Percentiles rank a stretch among this genome's conserved stretches.
Conservation (phyloP, 129 eudicot species). For the Centaurea solstitialis region DNA sequence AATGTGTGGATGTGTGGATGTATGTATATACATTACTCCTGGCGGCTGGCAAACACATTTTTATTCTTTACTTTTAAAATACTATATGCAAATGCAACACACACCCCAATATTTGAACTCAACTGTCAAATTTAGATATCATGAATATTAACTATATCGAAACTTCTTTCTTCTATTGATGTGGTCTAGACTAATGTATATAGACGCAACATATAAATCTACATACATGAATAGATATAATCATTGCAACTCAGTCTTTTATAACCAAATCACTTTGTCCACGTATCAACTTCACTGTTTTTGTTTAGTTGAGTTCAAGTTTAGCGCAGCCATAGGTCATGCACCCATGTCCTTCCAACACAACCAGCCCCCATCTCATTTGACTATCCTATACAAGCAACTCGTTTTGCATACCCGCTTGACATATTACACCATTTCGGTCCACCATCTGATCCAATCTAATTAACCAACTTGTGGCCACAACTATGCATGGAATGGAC, state of each 20-base stretch:
- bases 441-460: not conserved
- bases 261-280: not conserved
- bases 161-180: not conserved
- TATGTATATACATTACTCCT: no score
- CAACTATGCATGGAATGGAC: not conserved
- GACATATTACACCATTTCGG: not conserved
- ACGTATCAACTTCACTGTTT: not conserved
- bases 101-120: not conserved
- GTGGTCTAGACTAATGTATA: not conserved
- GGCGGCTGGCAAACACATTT: no score
- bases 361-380: no score
- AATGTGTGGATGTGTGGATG: no score
- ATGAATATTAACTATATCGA: not conserved
- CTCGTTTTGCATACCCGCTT: not conserved
- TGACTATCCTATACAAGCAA: not conserved
- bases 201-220: not conserved
- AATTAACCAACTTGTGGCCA: not conserved
- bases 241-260: not conserved
- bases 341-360: no score
- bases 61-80: no score
- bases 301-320: not conserved
- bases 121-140: not conserved
- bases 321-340: not conserved
- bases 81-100: not conserved
- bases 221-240: not conserved